These are phyloP conservation scores for Aegilops umbellulata DNA, from an alignment of 176 grass and related monocot species.

Conservation along the genomic window DNA sequence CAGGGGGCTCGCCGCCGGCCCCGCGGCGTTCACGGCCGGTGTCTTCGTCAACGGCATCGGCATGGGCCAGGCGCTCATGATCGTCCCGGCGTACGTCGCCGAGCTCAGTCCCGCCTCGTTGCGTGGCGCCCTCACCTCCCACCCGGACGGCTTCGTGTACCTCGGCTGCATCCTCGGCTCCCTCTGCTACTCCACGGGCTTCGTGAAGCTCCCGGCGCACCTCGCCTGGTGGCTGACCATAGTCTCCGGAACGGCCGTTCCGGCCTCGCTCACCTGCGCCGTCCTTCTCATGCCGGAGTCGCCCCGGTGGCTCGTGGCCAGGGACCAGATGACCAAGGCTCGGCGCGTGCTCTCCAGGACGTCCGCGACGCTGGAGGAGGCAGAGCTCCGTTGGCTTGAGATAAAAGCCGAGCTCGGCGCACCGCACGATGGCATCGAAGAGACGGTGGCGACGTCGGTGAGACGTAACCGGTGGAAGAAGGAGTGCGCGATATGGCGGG, in stretches of 20 bases:
- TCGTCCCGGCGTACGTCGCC: constrained; percentile 34
- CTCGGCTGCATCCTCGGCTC: constrained; percentile 44
- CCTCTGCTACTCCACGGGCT: constrained; percentile 4
- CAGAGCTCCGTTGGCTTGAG: constrained; percentile 30
- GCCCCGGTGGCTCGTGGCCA: constrained; percentile 22
- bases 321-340: constrained; percentile 7
- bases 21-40: constrained; percentile 23
- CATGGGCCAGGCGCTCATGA: constrained; percentile 35
- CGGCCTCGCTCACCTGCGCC: constrained; percentile 8
- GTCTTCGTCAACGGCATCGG: constrained; percentile 36
- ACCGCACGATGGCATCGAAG: background rate
- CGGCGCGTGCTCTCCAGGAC: constrained; percentile 29
- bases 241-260: constrained; percentile 2
- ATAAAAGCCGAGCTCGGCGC: constrained; percentile 18
- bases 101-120: constrained; percentile 22
- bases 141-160: constrained; percentile 52
- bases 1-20: background rate
- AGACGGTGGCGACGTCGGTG: background rate
- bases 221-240: constrained; percentile 28
- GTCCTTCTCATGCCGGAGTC: constrained; percentile 39
- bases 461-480: background rate
- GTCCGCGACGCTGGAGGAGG: constrained; percentile 15
- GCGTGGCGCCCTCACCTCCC: constrained; percentile 10
- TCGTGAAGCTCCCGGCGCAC: constrained; percentile 19
- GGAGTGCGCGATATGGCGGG: background rate